Conservation (phyloP, 345 rosid species). For the Arabidopsis suecica region DNA sequence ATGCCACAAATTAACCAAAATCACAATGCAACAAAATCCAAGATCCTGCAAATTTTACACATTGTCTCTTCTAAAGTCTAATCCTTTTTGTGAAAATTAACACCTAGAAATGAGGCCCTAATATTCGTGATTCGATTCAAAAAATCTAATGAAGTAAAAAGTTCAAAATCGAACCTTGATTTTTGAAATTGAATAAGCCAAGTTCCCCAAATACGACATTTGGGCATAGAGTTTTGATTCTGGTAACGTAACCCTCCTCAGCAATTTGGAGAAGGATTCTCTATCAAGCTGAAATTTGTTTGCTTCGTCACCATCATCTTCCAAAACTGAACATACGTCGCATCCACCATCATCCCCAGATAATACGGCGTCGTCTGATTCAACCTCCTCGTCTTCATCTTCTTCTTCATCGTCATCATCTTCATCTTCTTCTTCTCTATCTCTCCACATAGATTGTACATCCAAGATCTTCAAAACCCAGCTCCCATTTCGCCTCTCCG, state of each 20-base stretch:
- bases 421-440: constrained; percentile 35
- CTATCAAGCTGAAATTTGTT: constrained; percentile 58
- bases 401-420: background rate
- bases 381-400: constrained; percentile 13
- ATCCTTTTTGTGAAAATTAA: background rate
- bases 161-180: constrained; percentile 56
- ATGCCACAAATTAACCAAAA: constrained; percentile 11
- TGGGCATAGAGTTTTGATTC: constrained; percentile 80
- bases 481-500: constrained; percentile 57
- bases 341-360: constrained; percentile 51
- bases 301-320: constrained; percentile 40
- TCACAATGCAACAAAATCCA: background rate
- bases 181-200: constrained; percentile 76
- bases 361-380: constrained; percentile 7
- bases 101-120: background rate
- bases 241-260: constrained; percentile 61
- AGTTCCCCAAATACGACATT: constrained; percentile 75
- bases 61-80: background rate
- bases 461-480: constrained; percentile 92
- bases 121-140: constrained; percentile 5
- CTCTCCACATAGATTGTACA: constrained; percentile 65
- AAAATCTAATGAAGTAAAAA: background rate
- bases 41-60: background rate
- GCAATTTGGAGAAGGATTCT: constrained; percentile 75
- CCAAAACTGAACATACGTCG: constrained; percentile 52